phyloP scores from a whole-genome alignment of 1,284 basidiomycete genomes.

The Ustilago cynodontis region DNA sequence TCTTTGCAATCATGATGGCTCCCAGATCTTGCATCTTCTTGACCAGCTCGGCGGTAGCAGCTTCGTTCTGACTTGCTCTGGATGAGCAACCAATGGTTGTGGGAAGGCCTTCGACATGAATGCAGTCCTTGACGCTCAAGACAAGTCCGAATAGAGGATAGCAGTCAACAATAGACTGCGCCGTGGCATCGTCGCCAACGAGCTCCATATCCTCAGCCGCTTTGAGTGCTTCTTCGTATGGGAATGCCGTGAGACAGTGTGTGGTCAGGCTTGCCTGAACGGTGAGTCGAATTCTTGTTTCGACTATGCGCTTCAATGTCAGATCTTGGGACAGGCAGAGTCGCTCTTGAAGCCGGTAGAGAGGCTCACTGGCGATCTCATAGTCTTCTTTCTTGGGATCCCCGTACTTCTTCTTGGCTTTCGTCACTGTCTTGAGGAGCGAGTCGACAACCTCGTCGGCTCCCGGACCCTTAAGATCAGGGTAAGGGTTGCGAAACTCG shows the following conservation, averaged over 20 bases:
- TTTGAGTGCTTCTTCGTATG: constrained; percentile 22
- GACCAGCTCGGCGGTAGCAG: constrained; percentile 14
- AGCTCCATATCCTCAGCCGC: not conserved
- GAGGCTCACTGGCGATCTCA: constrained; percentile 1
- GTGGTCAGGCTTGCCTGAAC: constrained; percentile 34
- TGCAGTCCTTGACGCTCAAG: constrained; percentile 58
- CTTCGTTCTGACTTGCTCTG: constrained; percentile 16
- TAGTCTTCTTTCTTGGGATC: constrained; percentile 17
- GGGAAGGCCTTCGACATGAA: constrained; percentile 34
- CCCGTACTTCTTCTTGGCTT: constrained; percentile 18
- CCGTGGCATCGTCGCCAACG: not conserved
- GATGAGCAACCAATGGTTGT: constrained; percentile 49
- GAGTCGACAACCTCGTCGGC: constrained; percentile 25
- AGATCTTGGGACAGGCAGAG: not conserved
- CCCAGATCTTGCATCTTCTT: constrained; percentile 14
- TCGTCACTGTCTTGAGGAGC: constrained; percentile 20
- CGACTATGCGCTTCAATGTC: constrained; percentile 12
- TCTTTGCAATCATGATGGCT: constrained; percentile 57
- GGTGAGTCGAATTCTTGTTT: constrained; percentile 33
- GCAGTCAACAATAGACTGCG: not conserved
- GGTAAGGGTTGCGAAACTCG: constrained; percentile 28
- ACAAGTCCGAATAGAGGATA: constrained; percentile 40
- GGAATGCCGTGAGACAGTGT: constrained; percentile 50
- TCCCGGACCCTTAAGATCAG: constrained; percentile 15
- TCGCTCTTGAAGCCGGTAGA: constrained; percentile 3